phyloP scores from a whole-genome alignment of 2,329 filamentous ascomycete genomes.

The Nemania abortiva region DNA sequence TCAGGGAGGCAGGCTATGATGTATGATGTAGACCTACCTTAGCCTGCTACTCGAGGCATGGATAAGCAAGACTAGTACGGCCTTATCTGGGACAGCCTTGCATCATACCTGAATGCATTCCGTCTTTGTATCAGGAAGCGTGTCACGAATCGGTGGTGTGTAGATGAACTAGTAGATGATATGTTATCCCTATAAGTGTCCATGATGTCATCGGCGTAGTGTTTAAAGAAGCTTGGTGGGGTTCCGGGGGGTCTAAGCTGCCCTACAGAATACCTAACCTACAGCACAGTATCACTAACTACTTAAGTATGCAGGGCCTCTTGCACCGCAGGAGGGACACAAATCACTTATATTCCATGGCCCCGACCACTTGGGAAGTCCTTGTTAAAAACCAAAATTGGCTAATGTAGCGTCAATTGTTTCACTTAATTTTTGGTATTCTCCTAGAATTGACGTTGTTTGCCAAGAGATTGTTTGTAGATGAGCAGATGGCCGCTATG shows the following conservation, averaged over 20 bases:
- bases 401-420: neutral
- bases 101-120: slow-evolving; percentile 33
- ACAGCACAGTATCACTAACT: neutral
- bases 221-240: slow-evolving; percentile 21
- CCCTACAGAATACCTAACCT: neutral
- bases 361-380: neutral
- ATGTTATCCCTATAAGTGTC: neutral
- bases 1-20: slow-evolving; percentile 28
- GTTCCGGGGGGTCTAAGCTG: neutral
- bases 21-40: slow-evolving; percentile 35
- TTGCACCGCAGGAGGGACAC: neutral
- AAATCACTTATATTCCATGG: neutral
- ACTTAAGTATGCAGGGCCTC: neutral
- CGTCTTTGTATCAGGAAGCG: slow-evolving; percentile 26
- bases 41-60: slow-evolving; percentile 5
- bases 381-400: neutral
- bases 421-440: neutral
- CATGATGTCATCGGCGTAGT: slow-evolving; percentile 32
- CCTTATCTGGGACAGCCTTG: slow-evolving; percentile 24
- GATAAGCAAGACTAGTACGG: slow-evolving; percentile 16
- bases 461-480: slow-evolving; percentile 1
- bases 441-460: neutral
- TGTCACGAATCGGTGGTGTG: slow-evolving; percentile 13
- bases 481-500: neutral
- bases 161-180: slow-evolving; percentile 4